These are phyloP conservation scores for Davidsoniella eucalypti DNA, from an alignment of 2,329 filamentous ascomycete genomes.

Conservation along the genomic window DNA sequence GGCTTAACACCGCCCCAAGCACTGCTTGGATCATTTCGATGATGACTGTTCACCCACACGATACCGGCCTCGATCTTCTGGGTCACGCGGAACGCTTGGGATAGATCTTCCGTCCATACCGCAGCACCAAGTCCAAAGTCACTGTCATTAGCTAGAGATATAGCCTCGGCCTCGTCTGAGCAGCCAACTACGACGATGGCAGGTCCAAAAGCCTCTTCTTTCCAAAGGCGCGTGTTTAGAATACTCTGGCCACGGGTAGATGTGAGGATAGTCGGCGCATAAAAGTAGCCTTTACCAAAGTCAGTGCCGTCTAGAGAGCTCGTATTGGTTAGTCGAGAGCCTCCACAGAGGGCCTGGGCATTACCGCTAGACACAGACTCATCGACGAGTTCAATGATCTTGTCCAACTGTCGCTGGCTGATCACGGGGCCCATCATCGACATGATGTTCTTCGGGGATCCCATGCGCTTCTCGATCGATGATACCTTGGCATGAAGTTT, in stretches of 20 bases:
- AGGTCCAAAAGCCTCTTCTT: constrained; percentile 49
- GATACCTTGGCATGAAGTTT: constrained; percentile 36
- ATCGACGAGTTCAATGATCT: constrained; percentile 47
- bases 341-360: constrained; percentile 15
- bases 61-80: constrained; percentile 42
- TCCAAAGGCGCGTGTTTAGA: constrained; percentile 28
- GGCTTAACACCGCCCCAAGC: constrained; percentile 51
- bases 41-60: constrained; percentile 46
- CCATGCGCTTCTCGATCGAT: constrained; percentile 22
- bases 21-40: constrained; percentile 55
- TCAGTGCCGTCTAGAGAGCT: constrained; percentile 24
- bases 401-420: constrained; percentile 19
- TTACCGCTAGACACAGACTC: constrained; percentile 23
- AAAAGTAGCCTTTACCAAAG: constrained; percentile 35
- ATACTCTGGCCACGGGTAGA: constrained; percentile 30
- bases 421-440: constrained; percentile 29
- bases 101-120: constrained; percentile 39
- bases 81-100: constrained; percentile 26
- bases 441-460: constrained; percentile 20
- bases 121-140: constrained; percentile 39
- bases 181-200: constrained; percentile 40
- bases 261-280: constrained; percentile 21
- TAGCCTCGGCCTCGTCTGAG: constrained; percentile 19
- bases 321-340: constrained; percentile 28
- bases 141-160: constrained; percentile 25